These are phyloP conservation scores for Fraxinus sp. DNA, from an alignment of 305 asterid species.

Conservation along the genomic window DNA sequence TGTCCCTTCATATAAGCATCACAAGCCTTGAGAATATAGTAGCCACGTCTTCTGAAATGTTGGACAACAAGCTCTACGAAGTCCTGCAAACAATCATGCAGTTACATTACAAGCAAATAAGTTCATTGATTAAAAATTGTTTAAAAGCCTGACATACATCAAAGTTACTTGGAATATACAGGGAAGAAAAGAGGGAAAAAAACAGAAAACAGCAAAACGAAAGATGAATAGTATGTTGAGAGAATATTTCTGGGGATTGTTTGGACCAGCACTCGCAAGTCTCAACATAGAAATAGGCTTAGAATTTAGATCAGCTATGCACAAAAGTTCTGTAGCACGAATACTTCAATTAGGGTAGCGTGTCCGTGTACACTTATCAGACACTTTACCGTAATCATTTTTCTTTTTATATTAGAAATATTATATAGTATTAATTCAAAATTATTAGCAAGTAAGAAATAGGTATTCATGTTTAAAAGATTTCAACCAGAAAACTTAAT, in stretches of 20 bases:
- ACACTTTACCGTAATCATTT: too few relatives aligned
- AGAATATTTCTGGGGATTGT: not conserved
- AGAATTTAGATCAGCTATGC: not conserved
- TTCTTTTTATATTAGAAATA: too few relatives aligned
- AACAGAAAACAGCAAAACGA: not conserved
- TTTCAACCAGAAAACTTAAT: too few relatives aligned
- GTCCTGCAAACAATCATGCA: constrained; percentile 47
- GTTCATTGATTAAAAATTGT: not conserved
- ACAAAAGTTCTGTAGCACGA: too few relatives aligned
- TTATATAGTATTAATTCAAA: too few relatives aligned
- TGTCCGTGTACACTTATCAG: too few relatives aligned
- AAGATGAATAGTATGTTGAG: not conserved
- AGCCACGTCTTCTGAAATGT: constrained; percentile 79
- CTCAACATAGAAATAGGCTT: not conserved
- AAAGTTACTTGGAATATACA: not conserved
- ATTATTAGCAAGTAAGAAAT: too few relatives aligned
- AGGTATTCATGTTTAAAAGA: too few relatives aligned
- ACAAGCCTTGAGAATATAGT: constrained; percentile 80
- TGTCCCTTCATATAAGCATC: constrained; percentile 85
- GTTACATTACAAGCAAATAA: constrained; percentile 10
- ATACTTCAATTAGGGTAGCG: too few relatives aligned
- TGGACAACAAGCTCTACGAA: constrained; percentile 65
- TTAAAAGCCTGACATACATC: not conserved
- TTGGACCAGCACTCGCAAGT: not conserved
- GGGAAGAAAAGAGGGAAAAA: not conserved